A percentile compares a stretch with the other conserved stretches of the same genome.
Conservation (phyloP, 495 filamentous ascomycete species). For the Aspergillus mulundensis region DNA sequence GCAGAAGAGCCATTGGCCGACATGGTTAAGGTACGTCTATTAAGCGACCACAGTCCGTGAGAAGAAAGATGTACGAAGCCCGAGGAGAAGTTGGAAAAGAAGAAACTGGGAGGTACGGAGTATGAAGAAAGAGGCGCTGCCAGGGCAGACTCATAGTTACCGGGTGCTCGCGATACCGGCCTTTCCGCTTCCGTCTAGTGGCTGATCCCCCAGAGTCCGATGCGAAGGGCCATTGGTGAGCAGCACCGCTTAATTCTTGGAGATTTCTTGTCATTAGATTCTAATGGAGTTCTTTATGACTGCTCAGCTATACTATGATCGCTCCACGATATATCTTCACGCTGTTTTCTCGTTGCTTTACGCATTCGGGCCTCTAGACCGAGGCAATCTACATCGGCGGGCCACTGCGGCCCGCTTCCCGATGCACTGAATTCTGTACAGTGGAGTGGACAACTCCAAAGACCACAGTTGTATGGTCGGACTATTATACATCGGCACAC, state of each 20-base stretch:
- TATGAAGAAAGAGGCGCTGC: neutral
- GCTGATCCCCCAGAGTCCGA: neutral
- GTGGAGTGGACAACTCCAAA: too few relatives aligned
- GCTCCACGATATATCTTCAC: neutral
- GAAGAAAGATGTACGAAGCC: neutral
- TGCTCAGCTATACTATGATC: too few relatives aligned
- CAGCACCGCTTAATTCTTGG: too few relatives aligned
- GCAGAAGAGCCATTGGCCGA: slow-evolving; percentile 21
- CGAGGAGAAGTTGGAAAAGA: neutral
- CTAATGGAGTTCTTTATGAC: too few relatives aligned
- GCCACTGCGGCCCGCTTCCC: slow-evolving; percentile 4
- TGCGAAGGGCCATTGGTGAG: neutral
- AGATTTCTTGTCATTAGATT: too few relatives aligned
- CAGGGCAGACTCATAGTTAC: slow-evolving; percentile 4
- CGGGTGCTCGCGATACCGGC: neutral
- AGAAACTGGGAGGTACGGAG: neutral
- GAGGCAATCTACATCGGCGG: slow-evolving; percentile 1
- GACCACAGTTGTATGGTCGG: too few relatives aligned
- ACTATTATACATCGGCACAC: too few relatives aligned
- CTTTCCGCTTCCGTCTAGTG: slow-evolving; percentile 5
- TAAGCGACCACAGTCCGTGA: neutral
- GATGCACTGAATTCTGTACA: too few relatives aligned
- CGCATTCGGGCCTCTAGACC: neutral
- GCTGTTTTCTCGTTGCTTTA: neutral
- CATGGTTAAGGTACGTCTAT: slow-evolving; percentile 14